A percentile compares a stretch with the other conserved stretches of the same genome.
Conservation (phyloP, 768 basidiomycete species). For the Russula dissimulans region DNA sequence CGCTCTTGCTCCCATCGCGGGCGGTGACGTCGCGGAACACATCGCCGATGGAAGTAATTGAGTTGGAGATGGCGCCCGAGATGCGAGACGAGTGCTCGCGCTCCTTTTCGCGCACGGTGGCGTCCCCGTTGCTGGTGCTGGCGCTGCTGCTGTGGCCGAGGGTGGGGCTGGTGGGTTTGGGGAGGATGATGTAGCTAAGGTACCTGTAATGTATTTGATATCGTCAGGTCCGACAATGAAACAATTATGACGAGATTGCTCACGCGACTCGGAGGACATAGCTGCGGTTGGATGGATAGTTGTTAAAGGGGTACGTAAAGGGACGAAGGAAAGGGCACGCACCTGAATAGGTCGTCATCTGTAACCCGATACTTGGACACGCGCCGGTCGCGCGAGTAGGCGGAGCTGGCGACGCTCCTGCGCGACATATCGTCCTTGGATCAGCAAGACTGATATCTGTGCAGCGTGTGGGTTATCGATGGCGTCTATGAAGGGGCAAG, state of each 20-base stretch:
- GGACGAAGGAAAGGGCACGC: constrained; percentile 26
- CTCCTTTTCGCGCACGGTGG: constrained; percentile 35
- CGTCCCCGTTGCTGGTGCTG: constrained; percentile 18
- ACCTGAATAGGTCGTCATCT: constrained; percentile 86
- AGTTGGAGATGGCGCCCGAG: constrained; percentile 48
- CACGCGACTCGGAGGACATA: constrained; percentile 81
- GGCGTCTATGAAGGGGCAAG: too few species aligned
- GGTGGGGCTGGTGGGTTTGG: constrained; percentile 36
- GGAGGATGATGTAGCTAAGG: constrained; percentile 60
- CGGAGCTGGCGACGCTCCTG: constrained; percentile 55
- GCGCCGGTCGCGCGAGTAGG: constrained; percentile 53
- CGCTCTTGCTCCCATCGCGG: constrained; percentile 69
- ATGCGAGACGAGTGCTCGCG: constrained; percentile 62
- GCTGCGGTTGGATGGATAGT: constrained; percentile 31
- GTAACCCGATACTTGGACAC: constrained; percentile 68
- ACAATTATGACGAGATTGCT: constrained; percentile 26
- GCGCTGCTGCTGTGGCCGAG: constrained; percentile 17
- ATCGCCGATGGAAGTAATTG: constrained; percentile 57
- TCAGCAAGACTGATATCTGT: neutral
- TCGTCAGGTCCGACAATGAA: neutral
- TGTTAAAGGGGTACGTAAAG: constrained; percentile 11
- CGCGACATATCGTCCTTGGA: constrained; percentile 41
- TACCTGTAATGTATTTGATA: constrained; percentile 36
- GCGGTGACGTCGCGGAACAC: constrained; percentile 59
- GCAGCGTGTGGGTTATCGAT: neutral